phyloP scores from a whole-genome alignment of 768 basidiomycete genomes.

The Harrya chromipes region DNA sequence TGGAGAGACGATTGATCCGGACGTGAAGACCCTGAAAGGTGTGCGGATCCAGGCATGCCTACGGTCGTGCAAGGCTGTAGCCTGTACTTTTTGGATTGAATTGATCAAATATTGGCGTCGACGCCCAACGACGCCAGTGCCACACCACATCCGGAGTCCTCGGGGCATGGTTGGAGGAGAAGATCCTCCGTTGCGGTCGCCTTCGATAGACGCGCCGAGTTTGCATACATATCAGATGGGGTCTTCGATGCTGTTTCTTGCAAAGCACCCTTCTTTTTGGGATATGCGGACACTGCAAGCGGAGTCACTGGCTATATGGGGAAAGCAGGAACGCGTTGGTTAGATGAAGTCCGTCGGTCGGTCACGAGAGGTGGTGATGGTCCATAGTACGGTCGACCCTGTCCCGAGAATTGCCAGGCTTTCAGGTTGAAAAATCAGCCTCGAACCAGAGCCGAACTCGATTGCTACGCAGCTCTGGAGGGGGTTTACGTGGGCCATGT shows the following conservation, averaged over 20 bases:
- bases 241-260: constrained; percentile 17
- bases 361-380: not conserved
- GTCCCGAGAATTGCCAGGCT: constrained; percentile 1
- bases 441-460: not conserved
- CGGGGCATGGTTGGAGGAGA: constrained; percentile 14
- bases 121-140: not conserved
- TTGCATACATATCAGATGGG: constrained; percentile 15
- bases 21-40: constrained; percentile 11
- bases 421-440: not conserved
- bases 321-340: not conserved
- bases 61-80: constrained; percentile 12
- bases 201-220: constrained; percentile 20
- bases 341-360: constrained; percentile 6
- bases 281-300: not conserved
- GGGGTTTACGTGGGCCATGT: too few species aligned
- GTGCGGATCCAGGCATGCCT: constrained; percentile 12
- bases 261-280: constrained; percentile 9
- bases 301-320: constrained; percentile 1
- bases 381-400: not conserved
- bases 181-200: constrained; percentile 15
- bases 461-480: too few species aligned
- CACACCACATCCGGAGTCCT: constrained; percentile 16
- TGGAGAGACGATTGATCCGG: constrained; percentile 5
- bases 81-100: not conserved
- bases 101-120: not conserved